Evolutionary conservation across 352 stramenopile genomes (phyloP).

Genomic region (Pelagophyceae sp.): DNA sequence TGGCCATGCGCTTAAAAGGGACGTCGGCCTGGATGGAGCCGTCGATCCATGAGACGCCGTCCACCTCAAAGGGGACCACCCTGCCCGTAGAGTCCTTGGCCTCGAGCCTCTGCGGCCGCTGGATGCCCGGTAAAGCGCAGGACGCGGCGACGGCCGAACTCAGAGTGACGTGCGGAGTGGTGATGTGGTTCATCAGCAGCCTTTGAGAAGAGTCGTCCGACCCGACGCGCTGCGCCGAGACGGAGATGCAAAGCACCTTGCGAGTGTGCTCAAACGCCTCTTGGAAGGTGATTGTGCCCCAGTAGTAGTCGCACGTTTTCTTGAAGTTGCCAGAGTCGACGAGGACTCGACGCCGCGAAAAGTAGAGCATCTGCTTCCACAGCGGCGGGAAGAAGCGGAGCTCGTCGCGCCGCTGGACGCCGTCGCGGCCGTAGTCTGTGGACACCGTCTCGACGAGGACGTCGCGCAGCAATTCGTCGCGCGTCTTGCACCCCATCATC

Average conservation of each 20-base stretch:
- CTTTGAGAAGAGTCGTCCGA: conserved; percentile 47
- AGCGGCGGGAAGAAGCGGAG: conserved; percentile 67
- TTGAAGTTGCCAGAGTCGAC: conserved; percentile 67
- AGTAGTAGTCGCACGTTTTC: conserved; percentile 81
- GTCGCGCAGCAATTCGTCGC: conserved; percentile 60
- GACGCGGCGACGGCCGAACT: conserved; percentile 75
- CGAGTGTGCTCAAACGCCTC: conserved; percentile 80
- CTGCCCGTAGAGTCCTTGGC: conserved; percentile 67
- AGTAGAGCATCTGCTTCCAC: conserved; percentile 68
- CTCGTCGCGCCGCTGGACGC: conserved; percentile 46
- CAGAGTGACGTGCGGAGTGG: conserved; percentile 76
- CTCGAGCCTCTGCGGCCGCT: conserved; percentile 73
- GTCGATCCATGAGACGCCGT: conserved; percentile 82
- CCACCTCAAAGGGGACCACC: conserved; percentile 73
- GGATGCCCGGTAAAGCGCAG: conserved; percentile 78
- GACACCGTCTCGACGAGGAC: conserved; percentile 54
- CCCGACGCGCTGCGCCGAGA: conserved; percentile 69
- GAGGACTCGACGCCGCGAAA: conserved; percentile 70
- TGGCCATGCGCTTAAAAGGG: conserved; percentile 82
- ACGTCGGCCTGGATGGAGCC: conserved; percentile 77
- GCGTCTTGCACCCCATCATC: conserved; percentile 65
- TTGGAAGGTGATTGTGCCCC: conserved; percentile 75
- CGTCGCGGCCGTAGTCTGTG: conserved; percentile 53
- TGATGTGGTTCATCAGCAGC: conserved; percentile 82
- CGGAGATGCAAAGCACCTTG: conserved; percentile 83